Base-by-base conservation (phyloP, 805 yeast genomes). In the Suhomyces faveliae region DNA sequence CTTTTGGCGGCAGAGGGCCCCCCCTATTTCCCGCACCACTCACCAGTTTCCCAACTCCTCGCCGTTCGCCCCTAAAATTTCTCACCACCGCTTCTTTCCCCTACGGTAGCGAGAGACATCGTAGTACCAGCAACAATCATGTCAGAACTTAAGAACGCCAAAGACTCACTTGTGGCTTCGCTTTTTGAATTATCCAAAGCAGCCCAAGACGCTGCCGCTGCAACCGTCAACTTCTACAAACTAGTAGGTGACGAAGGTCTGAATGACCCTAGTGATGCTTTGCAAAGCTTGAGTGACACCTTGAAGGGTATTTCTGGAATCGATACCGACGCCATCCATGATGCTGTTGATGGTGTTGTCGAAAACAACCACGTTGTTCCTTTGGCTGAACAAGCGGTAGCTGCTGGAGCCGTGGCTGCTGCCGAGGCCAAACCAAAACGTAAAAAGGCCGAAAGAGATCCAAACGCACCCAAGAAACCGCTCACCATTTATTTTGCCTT, bases 391-490 rank as follows among this genome's bases (percentile, higher is more conserved):
- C 53, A 25, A 19, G 60, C 53, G 20, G 41, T 38, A 20, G 40
- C 39, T 37, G 47, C 46, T 21, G 46, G 38, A n/a, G 41, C 60
- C 40, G 40, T 23, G 7, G 37, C 47, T 15, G 48, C 43, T 10
- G 48, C 50, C 42, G 46, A 49, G 6, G 75, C 74, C 64, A 74
- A 72, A 55, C 67, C 66, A 48, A 84, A 80, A 68, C 81, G 79
- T 59, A 73, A 70, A 59, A 76, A 74, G 58, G 71, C 64, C 33
- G 75, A 69, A 45, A 74, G 69, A 57, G 98, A 92, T 68, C 97
- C 97, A 45, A 85, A 87, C 60, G 97, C 96, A 40, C 99, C 99
- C 50, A 89, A 88, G 76, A 90, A 90, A 61, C 98, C 99, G 12
- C 74, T 89, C 61, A 90, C 97, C 19, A 86, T 88, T 40, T 91